Conservation (phyloP, 371 early-diverging fungal species). For the Mucor piriformis region DNA sequence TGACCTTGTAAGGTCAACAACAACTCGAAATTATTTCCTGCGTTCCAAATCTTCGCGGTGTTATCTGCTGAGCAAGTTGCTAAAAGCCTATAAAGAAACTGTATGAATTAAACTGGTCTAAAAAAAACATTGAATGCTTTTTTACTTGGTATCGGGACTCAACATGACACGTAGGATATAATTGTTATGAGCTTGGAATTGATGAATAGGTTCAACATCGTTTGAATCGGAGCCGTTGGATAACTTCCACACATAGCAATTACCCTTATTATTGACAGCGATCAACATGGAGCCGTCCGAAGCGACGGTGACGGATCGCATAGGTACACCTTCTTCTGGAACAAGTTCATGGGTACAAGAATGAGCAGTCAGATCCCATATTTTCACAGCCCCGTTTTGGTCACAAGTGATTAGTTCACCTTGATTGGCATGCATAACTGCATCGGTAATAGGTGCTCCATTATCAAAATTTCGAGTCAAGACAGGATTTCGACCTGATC, state of each 20-base stretch:
- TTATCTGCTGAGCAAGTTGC: conserved; percentile 91
- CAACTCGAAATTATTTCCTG: conserved; percentile 65
- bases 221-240: conserved; percentile 54
- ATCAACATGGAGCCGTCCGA: conserved; percentile 87
- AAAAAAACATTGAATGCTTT: background rate
- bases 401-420: conserved; percentile 94
- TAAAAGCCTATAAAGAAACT: conserved; percentile 55
- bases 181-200: conserved; percentile 79
- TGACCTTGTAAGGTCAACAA: conserved; percentile 82
- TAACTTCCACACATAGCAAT: conserved; percentile 86
- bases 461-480: conserved; percentile 87
- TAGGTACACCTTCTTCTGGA: conserved; percentile 88
- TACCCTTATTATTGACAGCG: conserved; percentile 93
- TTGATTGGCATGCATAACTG: conserved; percentile 94
- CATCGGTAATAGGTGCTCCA: conserved; percentile 89
- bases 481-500: conserved; percentile 60
- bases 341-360: conserved; percentile 87
- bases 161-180: conserved; percentile 84
- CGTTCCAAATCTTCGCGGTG: conserved; percentile 76
- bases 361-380: conserved; percentile 93
- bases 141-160: conserved; percentile 81
- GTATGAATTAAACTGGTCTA: too few species aligned
- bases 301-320: conserved; percentile 90
- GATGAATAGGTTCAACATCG: conserved; percentile 73
- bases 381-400: conserved; percentile 88